Conservation (phyloP, 2,329 filamentous ascomycete species). For the Xenoacremonium recifei region DNA sequence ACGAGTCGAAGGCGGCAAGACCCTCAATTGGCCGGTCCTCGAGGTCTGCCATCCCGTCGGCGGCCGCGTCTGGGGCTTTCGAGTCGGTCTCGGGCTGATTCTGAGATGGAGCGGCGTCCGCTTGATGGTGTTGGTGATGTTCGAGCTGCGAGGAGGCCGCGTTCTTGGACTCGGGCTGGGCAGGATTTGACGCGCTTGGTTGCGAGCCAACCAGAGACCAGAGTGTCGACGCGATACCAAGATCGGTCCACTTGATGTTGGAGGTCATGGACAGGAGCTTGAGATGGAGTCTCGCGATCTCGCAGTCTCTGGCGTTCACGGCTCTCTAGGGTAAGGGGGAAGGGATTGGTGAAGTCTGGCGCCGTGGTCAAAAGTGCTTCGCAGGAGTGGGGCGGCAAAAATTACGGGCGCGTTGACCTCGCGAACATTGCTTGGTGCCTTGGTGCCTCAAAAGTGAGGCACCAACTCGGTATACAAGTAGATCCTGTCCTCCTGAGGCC, state of each 20-base stretch:
- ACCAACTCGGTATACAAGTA: no score
- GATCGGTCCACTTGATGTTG: slow-evolving; percentile 32
- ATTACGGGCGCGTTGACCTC: no score
- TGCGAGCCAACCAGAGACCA: slow-evolving; percentile 29
- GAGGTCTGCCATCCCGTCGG: slow-evolving; percentile 20
- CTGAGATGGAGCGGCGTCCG: slow-evolving; percentile 14
- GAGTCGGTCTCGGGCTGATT: slow-evolving; percentile 16
- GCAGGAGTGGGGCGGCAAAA: no score
- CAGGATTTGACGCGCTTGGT: slow-evolving; percentile 19
- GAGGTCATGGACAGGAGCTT: slow-evolving; percentile 26
- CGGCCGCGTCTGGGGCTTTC: slow-evolving; percentile 7
- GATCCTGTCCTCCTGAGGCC: no score
- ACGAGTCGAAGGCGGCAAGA: slow-evolving; percentile 25
- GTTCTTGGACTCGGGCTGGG: slow-evolving; percentile 20
- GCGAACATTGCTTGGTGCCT: no score
- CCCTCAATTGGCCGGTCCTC: slow-evolving; percentile 22
- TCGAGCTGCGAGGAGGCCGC: slow-evolving; percentile 8
- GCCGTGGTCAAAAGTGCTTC: no score
- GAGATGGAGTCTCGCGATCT: slow-evolving; percentile 8
- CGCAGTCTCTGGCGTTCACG: no score
- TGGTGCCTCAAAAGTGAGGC: no score
- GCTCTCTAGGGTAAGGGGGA: no score
- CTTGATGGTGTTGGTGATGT: slow-evolving; percentile 12
- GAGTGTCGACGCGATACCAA: slow-evolving; percentile 31
- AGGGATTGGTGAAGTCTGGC: no score